These are phyloP conservation scores for Gossypium raimondii DNA, from an alignment of 345 rosid genomes.

Conservation along the genomic window DNA sequence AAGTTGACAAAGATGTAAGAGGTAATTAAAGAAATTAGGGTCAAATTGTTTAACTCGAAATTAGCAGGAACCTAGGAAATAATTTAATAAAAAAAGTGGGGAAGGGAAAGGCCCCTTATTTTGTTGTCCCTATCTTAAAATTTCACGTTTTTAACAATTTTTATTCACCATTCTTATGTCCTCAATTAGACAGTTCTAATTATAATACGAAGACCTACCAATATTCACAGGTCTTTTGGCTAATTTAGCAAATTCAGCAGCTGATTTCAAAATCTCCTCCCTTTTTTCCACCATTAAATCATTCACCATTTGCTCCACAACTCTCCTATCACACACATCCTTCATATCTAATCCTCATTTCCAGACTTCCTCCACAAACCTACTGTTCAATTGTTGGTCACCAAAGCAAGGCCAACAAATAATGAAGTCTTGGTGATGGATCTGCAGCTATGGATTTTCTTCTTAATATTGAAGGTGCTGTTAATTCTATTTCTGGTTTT, in stretches of 20 bases:
- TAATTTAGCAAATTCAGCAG: slow-evolving; percentile 24
- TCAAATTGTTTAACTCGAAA: no score
- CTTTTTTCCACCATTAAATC: slow-evolving; percentile 54
- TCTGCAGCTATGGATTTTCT: no score
- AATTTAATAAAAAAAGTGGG: no score
- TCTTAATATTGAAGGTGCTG: no score
- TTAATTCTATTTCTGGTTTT: accelerated
- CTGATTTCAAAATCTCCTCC: slow-evolving; percentile 34
- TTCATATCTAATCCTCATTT: slow-evolving; percentile 62
- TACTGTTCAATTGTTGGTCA: slow-evolving; percentile 61
- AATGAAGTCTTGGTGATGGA: no score
- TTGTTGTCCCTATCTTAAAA: no score
- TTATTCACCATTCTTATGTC: slow-evolving; percentile 19
- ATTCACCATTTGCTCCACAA: slow-evolving; percentile 29
- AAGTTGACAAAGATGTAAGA: no score
- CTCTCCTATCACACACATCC: slow-evolving; percentile 42
- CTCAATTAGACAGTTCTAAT: slow-evolving; percentile 32
- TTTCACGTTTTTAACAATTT: no score
- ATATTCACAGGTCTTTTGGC: slow-evolving; percentile 21
- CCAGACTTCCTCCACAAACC: slow-evolving; percentile 58
- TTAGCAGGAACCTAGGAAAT: no score
- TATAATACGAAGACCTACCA: slow-evolving; percentile 36
- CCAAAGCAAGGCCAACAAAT: slow-evolving; percentile 53
- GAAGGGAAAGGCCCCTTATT: no score
- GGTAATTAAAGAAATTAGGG: no score